Conservation (phyloP, 257 asterid genomes). For the Solanum boliviense region DNA sequence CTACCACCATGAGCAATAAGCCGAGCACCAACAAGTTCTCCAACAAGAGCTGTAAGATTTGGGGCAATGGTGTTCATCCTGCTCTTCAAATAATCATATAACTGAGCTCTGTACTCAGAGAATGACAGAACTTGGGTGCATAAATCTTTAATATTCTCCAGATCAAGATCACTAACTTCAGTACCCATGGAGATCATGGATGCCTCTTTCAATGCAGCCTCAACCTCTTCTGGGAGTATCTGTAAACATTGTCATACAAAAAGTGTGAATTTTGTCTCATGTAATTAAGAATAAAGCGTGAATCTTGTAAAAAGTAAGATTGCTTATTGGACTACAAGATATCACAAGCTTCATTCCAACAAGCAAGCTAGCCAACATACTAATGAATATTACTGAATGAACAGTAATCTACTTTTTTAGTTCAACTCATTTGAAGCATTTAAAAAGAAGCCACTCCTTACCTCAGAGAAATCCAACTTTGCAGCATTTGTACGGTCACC, state of each 20-base stretch:
- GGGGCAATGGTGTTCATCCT: constrained; percentile 94
- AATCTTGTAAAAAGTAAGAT: neutral
- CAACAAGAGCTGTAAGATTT: constrained; percentile 85
- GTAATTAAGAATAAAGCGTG: neutral
- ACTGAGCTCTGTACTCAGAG: constrained; percentile 76
- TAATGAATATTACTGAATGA: neutral
- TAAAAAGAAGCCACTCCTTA: neutral
- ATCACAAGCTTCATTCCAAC: neutral
- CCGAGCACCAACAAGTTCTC: constrained; percentile 94
- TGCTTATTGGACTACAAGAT: neutral
- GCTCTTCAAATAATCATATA: constrained; percentile 71
- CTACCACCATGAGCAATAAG: constrained; percentile 95
- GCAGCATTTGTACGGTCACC: constrained; percentile 77
- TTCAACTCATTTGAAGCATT: neutral
- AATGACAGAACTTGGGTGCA: constrained; percentile 83
- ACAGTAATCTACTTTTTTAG: neutral
- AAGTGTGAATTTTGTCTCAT: neutral
- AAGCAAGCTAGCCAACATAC: neutral
- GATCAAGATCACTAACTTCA: constrained; percentile 80
- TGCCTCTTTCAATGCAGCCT: constrained; percentile 77
- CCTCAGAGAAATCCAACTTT: constrained; percentile 83
- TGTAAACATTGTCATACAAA: constrained; percentile 1
- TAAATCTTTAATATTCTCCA: constrained; percentile 69
- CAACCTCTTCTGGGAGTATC: constrained; percentile 74
- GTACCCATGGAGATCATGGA: constrained; percentile 91